Conservation (phyloP, 768 basidiomycete species). For the Paxillus rubicundulus region DNA sequence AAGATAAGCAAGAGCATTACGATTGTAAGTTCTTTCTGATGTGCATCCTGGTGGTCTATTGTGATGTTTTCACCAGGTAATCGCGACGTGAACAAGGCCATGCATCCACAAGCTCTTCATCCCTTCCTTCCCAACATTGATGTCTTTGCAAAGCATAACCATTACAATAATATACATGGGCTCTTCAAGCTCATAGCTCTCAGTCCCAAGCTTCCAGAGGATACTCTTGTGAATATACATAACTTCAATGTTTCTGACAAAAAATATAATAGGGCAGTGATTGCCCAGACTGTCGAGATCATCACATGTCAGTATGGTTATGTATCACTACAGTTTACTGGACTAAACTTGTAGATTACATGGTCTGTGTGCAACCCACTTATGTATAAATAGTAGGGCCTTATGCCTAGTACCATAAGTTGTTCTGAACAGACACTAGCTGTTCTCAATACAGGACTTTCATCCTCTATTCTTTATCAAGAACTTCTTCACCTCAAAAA, state of each 20-base stretch:
- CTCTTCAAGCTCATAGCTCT: slow-evolving; percentile 42
- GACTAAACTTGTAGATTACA: no score
- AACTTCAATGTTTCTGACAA: slow-evolving; percentile 37
- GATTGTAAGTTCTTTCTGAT: slow-evolving; percentile 39
- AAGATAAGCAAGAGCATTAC: slow-evolving; percentile 59
- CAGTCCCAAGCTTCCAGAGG: slow-evolving; percentile 50
- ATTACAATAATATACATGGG: slow-evolving; percentile 40
- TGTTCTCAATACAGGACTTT: no score
- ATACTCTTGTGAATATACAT: slow-evolving; percentile 45
- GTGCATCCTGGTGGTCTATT: background rate
- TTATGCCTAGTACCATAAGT: no score
- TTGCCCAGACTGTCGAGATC: no score
- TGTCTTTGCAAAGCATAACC: slow-evolving; percentile 46
- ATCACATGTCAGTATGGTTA: no score
- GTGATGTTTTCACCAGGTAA: slow-evolving; percentile 36
- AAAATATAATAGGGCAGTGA: no score
- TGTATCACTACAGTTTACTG: no score
- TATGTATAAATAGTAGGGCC: no score
- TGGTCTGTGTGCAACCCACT: no score
- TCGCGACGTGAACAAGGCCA: slow-evolving; percentile 39
- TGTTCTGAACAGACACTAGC: no score
- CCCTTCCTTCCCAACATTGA: slow-evolving; percentile 50
- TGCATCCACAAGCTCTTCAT: slow-evolving; percentile 45
- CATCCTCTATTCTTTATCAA: no score
- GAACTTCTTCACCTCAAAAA: no score